Conservation (phyloP, 2,329 filamentous ascomycete species). For the Daldinia eschscholtzii region DNA sequence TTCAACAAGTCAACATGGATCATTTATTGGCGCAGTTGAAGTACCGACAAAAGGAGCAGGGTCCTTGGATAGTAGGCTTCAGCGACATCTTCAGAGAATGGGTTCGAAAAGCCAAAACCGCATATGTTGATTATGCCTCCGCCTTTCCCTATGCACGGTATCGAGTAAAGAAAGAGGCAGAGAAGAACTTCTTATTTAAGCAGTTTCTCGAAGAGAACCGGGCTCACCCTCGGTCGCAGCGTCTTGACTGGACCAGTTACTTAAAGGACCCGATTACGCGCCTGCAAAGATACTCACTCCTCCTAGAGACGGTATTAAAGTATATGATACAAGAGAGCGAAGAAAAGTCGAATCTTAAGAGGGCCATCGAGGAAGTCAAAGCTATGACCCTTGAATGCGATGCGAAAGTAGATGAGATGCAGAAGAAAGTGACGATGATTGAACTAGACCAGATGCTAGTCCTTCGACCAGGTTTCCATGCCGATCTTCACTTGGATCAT, state of each 20-base stretch:
- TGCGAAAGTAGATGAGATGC: slow-evolving; percentile 89
- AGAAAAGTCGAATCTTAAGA: slow-evolving; percentile 85
- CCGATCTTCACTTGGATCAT: slow-evolving; percentile 91
- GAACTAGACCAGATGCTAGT: slow-evolving; percentile 87
- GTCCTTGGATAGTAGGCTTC: slow-evolving; percentile 92
- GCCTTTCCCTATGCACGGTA: slow-evolving; percentile 87
- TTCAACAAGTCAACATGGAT: slow-evolving; percentile 93
- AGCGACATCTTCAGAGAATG: slow-evolving; percentile 98
- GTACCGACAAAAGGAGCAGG: slow-evolving; percentile 96
- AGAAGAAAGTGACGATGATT: slow-evolving; percentile 88
- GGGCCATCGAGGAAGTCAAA: slow-evolving; percentile 92
- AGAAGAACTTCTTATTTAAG: slow-evolving; percentile 86
- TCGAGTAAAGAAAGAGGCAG: slow-evolving; percentile 84
- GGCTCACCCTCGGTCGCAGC: slow-evolving; percentile 81
- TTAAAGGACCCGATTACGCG: slow-evolving; percentile 93
- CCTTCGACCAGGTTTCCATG: slow-evolving; percentile 87
- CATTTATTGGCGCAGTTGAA: slow-evolving; percentile 93
- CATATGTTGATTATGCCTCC: slow-evolving; percentile 93
- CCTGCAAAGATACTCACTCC: slow-evolving; percentile 87
- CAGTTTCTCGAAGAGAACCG: slow-evolving; percentile 86
- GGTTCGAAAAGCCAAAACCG: slow-evolving; percentile 91
- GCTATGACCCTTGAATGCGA: slow-evolving; percentile 91
- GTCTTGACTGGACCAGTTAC: slow-evolving; percentile 93
- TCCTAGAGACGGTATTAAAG: slow-evolving; percentile 85
- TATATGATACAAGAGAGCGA: slow-evolving; percentile 87